A percentile compares a stretch with the other conserved stretches of the same genome.
Evolutionary conservation across 2,329 filamentous ascomycete genomes (phyloP).

Genomic region (Ophiostoma sp.): DNA sequence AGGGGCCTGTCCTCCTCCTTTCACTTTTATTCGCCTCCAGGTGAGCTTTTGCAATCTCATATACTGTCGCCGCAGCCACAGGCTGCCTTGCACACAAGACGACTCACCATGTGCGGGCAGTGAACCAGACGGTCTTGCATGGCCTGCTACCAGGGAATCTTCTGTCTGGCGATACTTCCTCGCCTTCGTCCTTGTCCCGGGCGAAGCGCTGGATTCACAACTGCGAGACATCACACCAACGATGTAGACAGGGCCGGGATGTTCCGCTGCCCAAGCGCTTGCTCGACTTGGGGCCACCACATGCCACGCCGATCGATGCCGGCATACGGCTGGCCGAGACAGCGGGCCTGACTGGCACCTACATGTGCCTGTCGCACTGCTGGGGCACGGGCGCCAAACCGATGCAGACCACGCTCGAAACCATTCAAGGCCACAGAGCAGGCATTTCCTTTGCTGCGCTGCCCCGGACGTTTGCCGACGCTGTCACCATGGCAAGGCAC

Average conservation of each 20-base stretch:
- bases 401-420: not conserved
- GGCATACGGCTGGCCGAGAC: not conserved
- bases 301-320: not conserved
- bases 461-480: not conserved
- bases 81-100: not conserved
- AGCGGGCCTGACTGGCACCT: not conserved
- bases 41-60: not conserved
- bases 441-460: not conserved
- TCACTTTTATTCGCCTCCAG: slow-evolving; percentile 9
- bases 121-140: not conserved
- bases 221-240: not conserved
- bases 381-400: not conserved
- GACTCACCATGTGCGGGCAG: not conserved
- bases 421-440: not conserved
- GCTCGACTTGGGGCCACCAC: not conserved
- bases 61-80: not conserved
- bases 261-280: slow-evolving; percentile 1
- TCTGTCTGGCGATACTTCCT: not conserved
- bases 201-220: not conserved
- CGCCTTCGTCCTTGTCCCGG: not conserved
- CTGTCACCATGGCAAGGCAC: not conserved
- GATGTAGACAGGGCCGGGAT: not conserved
- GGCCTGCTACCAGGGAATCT: not conserved
- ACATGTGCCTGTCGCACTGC: slow-evolving; percentile 5
- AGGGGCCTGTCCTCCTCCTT: not conserved